Percentiles rank a stretch among this genome's conserved stretches.
Conservation (phyloP, 768 basidiomycete species). For the Gautieria morchelliformis region DNA sequence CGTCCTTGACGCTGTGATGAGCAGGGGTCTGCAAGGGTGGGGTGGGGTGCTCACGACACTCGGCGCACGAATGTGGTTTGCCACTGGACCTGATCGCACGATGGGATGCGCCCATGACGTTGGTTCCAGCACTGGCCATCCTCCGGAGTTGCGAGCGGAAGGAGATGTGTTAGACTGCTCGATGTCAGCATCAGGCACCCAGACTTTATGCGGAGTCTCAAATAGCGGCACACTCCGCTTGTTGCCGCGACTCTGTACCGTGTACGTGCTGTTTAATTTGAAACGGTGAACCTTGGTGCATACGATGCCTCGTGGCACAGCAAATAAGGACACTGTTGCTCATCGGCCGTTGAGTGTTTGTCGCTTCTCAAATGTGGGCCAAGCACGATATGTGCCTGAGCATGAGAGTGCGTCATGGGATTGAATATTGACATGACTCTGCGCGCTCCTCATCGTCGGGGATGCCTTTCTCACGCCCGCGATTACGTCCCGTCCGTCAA, state of each 20-base stretch:
- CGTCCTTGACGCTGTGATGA: slow-evolving; percentile 15
- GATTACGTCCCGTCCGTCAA: too few relatives aligned
- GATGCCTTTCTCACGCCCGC: too few relatives aligned
- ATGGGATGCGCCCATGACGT: neutral
- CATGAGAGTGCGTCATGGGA: too few relatives aligned
- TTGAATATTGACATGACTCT: too few relatives aligned
- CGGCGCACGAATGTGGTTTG: slow-evolving; percentile 8
- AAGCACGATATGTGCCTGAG: too few relatives aligned
- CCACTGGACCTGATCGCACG: slow-evolving; percentile 1
- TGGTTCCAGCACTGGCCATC: neutral
- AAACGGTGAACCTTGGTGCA: neutral
- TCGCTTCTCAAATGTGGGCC: too few relatives aligned
- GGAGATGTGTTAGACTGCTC: neutral
- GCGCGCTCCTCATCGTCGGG: too few relatives aligned
- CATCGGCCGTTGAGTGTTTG: too few relatives aligned
- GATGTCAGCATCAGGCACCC: neutral
- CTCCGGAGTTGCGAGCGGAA: neutral
- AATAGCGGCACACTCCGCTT: neutral
- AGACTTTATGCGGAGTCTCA: neutral
- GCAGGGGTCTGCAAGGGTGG: too few relatives aligned
- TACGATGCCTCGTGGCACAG: too few relatives aligned
- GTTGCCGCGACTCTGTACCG: neutral
- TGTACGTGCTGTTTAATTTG: neutral
- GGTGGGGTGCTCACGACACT: slow-evolving; percentile 1
- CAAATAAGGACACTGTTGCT: too few relatives aligned